Evolutionary conservation across 305 asterid genomes (phyloP).

Genomic region (Withania somnifera): DNA sequence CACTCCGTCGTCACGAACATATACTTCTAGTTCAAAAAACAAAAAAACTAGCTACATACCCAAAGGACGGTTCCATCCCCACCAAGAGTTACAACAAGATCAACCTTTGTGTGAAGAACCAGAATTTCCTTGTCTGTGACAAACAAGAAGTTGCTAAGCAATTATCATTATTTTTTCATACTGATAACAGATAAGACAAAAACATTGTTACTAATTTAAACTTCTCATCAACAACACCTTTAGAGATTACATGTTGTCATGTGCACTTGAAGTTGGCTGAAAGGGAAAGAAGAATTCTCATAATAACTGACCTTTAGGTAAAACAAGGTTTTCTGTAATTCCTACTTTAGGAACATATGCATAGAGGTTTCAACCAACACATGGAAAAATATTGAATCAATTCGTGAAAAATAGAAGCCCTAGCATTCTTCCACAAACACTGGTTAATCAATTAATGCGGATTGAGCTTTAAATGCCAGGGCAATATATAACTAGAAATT

Average conservation of each 20-base stretch:
- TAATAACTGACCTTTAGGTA: neutral
- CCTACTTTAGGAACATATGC: neutral
- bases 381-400: neutral
- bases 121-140: slow-evolving; percentile 61
- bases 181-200: neutral
- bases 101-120: slow-evolving; percentile 75
- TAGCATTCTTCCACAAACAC: neutral
- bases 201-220: neutral
- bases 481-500: neutral
- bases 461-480: neutral
- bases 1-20: neutral
- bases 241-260: neutral
- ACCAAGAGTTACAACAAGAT: slow-evolving; percentile 87
- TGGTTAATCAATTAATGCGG: neutral
- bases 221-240: neutral
- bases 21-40: neutral
- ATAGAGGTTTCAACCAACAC: neutral
- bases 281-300: neutral
- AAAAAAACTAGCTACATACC: slow-evolving; percentile 37
- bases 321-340: neutral
- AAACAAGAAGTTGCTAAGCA: slow-evolving; percentile 1
- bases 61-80: slow-evolving; percentile 99
- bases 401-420: neutral
- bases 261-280: neutral
- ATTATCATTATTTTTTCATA: neutral